Evolutionary conservation across 169 alveolate genomes (phyloP), one percentile per base, ranked within the genome.

Genomic region (Plasmodium blacklocki): DNA sequence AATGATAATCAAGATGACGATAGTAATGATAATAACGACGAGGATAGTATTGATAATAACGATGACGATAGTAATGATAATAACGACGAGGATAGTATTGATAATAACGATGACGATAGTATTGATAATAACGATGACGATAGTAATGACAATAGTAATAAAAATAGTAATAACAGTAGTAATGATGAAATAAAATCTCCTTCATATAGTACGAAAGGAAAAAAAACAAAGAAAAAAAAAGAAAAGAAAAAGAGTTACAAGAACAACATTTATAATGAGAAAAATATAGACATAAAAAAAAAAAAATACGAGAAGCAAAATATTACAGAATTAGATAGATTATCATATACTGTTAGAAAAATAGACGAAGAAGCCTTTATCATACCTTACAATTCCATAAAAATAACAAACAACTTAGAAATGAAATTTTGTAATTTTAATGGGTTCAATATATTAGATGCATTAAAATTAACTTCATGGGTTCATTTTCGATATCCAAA

Each of bases 401-500:
- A 76, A 63, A 76, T 76, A 21, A 76, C 76, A 21, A 76, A 63
- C 64, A 76, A 76, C 11, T 26, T 76, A 66, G 89, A 76, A 64
- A 50, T 76, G 89, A 76, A 76, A 76, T 64, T 64, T 76, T 54
- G 78, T 68, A 60, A 63, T 56, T 76, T 76, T 66, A 64, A 29
- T 11, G 89, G 89, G 26, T 21, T 76, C 14, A 76, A 76, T 32
- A 76, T 76, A 52, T 29, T 76, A 29, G 89, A 76, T 26, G 89
- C 89, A 63, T 39, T 76, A 76, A 76, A 76, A 63, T 76, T 76
- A 63, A 76, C 89, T 26, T 76, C 89, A 59, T 76, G 89, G 89
- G 89, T 76, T 58, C 89, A 76, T 58, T 76, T 76, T 49, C 63
- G 89, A 63, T 76, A 76, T 59, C 89, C 89, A 64, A 76, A 76